A percentile compares a stretch with the other conserved stretches of the same genome.
Evolutionary conservation across 306 rosid species (phyloP).

Genomic region (barrel medic (Medicago truncatula)): MtrunA17r5.0-ANR NC_053044.1:57265001-57265500

Average conservation of each 20-base stretch:
- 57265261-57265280: constrained; percentile 17
- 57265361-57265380: neutral
- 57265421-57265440: neutral
- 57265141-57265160: constrained; percentile 38
- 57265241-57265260: neutral
- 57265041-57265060: constrained; percentile 51
- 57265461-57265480: too few relatives aligned
- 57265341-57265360: neutral
- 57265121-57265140: constrained; percentile 40
- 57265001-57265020: constrained; percentile 49
- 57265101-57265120: constrained; percentile 57
- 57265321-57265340: neutral
- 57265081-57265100: constrained; percentile 53
- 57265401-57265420: neutral
- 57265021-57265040: constrained; percentile 41
- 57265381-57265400: too few relatives aligned
- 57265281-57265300: neutral
- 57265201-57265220: constrained; percentile 7
- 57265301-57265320: neutral
- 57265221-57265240: neutral
- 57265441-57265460: neutral
- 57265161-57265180: constrained; percentile 28
- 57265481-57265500: too few relatives aligned
- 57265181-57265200: too few relatives aligned
- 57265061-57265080: constrained; percentile 56